These are phyloP conservation scores for Gymnopilus dilepis DNA, from an alignment of 768 basidiomycete species.

Conservation along the genomic window DNA sequence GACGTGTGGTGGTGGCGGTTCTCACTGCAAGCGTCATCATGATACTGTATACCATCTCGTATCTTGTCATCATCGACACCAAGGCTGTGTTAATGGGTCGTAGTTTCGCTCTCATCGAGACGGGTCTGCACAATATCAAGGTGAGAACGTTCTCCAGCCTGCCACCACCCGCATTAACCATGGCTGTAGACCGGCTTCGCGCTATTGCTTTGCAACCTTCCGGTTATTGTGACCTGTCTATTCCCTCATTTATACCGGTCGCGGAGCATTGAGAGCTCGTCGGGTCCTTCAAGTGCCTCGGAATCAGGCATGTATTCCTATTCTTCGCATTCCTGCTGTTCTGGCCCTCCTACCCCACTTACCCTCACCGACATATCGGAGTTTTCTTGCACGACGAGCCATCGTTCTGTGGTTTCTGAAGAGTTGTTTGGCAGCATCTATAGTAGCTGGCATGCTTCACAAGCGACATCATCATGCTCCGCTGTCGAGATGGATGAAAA, in stretches of 20 bases:
- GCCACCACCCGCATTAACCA: background rate
- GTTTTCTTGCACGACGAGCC: background rate
- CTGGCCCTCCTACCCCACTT: background rate
- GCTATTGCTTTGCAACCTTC: background rate
- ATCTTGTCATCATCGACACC: background rate
- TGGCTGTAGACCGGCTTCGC: background rate
- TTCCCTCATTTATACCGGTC: background rate
- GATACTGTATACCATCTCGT: background rate
- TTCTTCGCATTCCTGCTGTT: background rate
- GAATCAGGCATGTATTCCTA: background rate
- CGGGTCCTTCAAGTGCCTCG: no score
- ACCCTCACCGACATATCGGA: constrained; percentile 1
- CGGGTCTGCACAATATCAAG: background rate
- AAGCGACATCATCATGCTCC: background rate
- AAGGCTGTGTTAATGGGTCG: background rate
- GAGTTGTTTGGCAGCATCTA: background rate
- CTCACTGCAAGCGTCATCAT: background rate
- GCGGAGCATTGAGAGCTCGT: background rate
- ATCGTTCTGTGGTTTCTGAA: background rate
- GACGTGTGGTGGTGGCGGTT: background rate
- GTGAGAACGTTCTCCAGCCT: background rate
- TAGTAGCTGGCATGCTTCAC: background rate
- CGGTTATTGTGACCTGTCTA: background rate
- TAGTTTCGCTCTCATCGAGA: background rate
- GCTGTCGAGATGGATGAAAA: background rate